phyloP scores from a whole-genome alignment of 1,284 basidiomycete genomes.

The Pseudozyma pruni region DNA sequence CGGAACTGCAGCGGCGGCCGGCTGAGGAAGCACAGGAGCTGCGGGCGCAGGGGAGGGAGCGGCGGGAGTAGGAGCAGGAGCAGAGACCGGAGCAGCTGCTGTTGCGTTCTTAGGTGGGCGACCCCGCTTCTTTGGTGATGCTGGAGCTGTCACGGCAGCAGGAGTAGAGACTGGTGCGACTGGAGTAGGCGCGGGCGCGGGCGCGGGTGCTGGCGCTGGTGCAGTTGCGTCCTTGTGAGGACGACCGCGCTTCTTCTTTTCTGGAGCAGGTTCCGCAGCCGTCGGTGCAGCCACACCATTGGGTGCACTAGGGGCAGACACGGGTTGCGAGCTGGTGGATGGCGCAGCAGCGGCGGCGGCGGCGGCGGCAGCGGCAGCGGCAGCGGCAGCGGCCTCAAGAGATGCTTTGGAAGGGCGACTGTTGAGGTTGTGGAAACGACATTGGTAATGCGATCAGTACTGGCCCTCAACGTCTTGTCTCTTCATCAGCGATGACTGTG shows the following conservation, averaged over 20 bases:
- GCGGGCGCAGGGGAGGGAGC: not conserved
- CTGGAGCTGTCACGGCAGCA: conserved; percentile 4
- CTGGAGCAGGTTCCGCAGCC: conserved; percentile 3
- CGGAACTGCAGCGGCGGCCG: not conserved
- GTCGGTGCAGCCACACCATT: conserved; percentile 5
- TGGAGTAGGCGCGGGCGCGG: conserved; percentile 10
- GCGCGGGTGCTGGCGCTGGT: conserved; percentile 5
- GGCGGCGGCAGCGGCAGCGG: conserved; percentile 10
- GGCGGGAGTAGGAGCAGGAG: too few relatives aligned
- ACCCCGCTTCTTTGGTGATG: conserved; percentile 31
- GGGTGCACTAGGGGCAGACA: not conserved
- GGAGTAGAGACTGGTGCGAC: conserved; percentile 4
- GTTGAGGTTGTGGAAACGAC: not conserved
- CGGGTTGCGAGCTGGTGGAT: not conserved
- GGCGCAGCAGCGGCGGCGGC: conserved; percentile 6
- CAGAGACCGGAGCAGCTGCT: conserved; percentile 3
- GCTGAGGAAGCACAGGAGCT: conserved; percentile 3
- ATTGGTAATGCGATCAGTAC: not conserved
- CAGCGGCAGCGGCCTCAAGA: conserved; percentile 11
- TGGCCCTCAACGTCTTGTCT: too few relatives aligned
- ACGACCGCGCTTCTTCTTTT: conserved; percentile 31
- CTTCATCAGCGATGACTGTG: not conserved
- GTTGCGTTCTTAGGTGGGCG: conserved; percentile 30
- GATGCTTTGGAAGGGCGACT: conserved; percentile 35
- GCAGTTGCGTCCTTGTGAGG: conserved; percentile 26